Base-by-base conservation (phyloP, 208 protist genomes). In the Leishmania turanica region DNA sequence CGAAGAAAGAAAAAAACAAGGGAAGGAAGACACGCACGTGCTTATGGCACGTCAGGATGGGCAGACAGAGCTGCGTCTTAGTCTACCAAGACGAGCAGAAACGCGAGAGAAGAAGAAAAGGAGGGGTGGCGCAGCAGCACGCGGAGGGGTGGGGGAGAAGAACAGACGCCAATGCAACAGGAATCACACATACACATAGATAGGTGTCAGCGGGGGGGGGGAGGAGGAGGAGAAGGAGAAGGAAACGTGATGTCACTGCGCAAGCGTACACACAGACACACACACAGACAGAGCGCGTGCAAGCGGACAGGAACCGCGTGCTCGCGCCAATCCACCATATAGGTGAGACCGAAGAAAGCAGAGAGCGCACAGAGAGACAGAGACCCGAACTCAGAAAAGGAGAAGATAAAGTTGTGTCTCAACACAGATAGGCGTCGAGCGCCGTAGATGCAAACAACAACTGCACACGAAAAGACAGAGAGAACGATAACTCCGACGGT, bases 371-470 rank as follows among this genome's bases (percentile, higher is more conserved):
- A n/a, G n/a, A 54, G 34, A 31, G 45, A 11, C 34, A 49, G 24
- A 77, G 37, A 77, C 40, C 9, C 1, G 74, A 65, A n/a, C 17
- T 77, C 19, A n/a, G n/a, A n/a, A 65, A 65, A 65, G 24, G 60
- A 27, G 15, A 34, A 65, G 17, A 15, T 65, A 27, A 65, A 0
- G 24, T 65, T 34, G n/a, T 6, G 27, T 34, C 1, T 65, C 27
- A 27, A 65, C 45, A 47, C 45, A 65, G 60, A 65, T 15, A 13
- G 24, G 60, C 27, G 7, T 5, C 27, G n/a, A 37, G 24, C 34
- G 60, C 13, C 60, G 60, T 15, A 2, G 3, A 34, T 65, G 60
- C 15, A 65, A 27, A 65, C 9, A 65, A 65, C 27, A 65, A 65
- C 21, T 34, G 27, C 3, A 31, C 7, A 24, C 9, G 9, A 37